A percentile compares a stretch with the other conserved stretches of the same genome.
Evolutionary conservation across 495 filamentous ascomycete species (phyloP).

Genomic region (Zalerion maritima): DNA sequence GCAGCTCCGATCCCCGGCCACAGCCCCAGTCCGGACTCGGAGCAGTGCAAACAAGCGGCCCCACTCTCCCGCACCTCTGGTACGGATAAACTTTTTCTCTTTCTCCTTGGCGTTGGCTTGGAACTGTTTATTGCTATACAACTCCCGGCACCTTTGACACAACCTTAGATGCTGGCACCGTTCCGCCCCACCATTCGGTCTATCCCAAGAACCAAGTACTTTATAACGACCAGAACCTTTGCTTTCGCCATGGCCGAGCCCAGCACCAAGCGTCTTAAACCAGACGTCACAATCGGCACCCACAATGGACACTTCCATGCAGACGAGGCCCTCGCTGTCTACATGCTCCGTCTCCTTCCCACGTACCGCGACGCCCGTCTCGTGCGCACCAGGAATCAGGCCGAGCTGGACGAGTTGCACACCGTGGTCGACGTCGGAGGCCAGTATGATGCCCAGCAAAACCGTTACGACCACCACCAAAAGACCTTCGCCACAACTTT

Average conservation of each 20-base stretch:
- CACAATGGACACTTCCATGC: constrained; percentile 98
- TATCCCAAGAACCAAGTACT: too few species aligned
- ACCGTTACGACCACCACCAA: constrained; percentile 96
- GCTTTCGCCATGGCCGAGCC: constrained; percentile 47
- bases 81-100: too few species aligned
- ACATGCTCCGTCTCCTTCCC: constrained; percentile 83
- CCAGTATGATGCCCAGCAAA: constrained; percentile 58
- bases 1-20: too few species aligned
- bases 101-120: too few species aligned
- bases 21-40: too few species aligned
- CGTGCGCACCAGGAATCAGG: constrained; percentile 73
- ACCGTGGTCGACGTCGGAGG: constrained; percentile 93
- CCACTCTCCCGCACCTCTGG: too few species aligned
- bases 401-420: constrained; percentile 65
- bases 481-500: constrained; percentile 69
- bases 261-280: constrained; percentile 58
- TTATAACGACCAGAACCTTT: too few species aligned
- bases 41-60: too few species aligned
- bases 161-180: too few species aligned
- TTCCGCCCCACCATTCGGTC: too few species aligned
- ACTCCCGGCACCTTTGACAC: too few species aligned
- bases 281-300: constrained; percentile 57
- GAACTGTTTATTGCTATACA: too few species aligned
- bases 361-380: constrained; percentile 61
- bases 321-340: constrained; percentile 95